Evolutionary conservation across 192 early-diverging fungal species (phyloP).

Genomic region (Coemansia sp.): DNA sequence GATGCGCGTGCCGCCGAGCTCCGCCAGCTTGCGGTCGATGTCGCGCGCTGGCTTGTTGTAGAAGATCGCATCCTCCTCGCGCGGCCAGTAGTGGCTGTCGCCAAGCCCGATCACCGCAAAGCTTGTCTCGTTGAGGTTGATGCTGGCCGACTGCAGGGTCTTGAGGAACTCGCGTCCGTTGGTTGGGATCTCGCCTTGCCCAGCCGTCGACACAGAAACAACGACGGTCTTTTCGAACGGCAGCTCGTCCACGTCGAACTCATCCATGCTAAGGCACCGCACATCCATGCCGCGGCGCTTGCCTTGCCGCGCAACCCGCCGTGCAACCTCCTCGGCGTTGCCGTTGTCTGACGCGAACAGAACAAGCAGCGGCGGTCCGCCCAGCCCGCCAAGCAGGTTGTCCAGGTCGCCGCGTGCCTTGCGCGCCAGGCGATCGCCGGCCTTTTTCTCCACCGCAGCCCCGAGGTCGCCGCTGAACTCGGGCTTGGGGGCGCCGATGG

Average conservation of each 20-base stretch:
- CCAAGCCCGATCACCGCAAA: conserved; percentile 90
- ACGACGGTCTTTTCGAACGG: conserved; percentile 77
- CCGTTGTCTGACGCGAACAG: conserved; percentile 92
- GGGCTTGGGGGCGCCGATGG: conserved; percentile 71
- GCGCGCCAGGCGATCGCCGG: conserved; percentile 59
- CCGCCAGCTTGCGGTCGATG: conserved; percentile 76
- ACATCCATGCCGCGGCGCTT: conserved; percentile 83
- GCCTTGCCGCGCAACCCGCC: conserved; percentile 79
- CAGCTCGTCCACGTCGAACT: conserved; percentile 79
- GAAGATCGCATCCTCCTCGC: conserved; percentile 84
- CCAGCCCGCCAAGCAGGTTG: conserved; percentile 69
- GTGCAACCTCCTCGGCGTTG: conserved; percentile 82
- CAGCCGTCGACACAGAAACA: conserved; percentile 82
- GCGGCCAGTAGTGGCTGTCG: conserved; percentile 97
- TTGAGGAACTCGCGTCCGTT: conserved; percentile 91
- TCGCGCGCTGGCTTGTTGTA: conserved; percentile 92
- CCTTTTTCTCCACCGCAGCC: conserved; percentile 66
- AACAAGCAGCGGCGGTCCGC: conserved; percentile 78
- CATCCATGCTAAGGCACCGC: conserved; percentile 80
- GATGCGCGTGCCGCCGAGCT: conserved; percentile 73
- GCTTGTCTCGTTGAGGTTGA: conserved; percentile 65
- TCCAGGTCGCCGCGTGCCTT: conserved; percentile 71
- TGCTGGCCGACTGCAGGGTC: conserved; percentile 63
- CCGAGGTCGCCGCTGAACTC: conserved; percentile 59
- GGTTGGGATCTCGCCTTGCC: conserved; percentile 95